Conservation (phyloP, 306 rosid species). For the Vigna trinervia region DNA sequence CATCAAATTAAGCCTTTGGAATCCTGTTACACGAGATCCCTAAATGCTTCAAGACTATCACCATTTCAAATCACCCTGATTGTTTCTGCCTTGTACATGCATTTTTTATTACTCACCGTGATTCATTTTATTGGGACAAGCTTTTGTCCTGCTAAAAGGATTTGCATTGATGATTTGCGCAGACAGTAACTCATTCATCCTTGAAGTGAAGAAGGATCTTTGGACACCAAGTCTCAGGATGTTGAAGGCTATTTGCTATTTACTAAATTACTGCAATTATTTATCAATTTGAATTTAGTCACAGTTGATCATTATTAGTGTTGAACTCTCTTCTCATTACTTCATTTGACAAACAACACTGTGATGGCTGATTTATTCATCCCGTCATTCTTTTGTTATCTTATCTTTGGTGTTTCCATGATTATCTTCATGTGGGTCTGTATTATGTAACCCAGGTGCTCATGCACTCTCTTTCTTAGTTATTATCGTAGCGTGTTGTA, state of each 20-base stretch:
- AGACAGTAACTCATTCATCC: slow-evolving; percentile 63
- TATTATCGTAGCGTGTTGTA: neutral
- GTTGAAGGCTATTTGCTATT: slow-evolving; percentile 56
- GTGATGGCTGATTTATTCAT: slow-evolving; percentile 49
- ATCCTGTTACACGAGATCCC: slow-evolving; percentile 52
- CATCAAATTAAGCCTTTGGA: slow-evolving; percentile 55
- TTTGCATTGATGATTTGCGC: slow-evolving; percentile 65
- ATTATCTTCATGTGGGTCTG: slow-evolving; percentile 6
- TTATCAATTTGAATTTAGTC: slow-evolving; percentile 65
- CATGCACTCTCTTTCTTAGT: neutral
- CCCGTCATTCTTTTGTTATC: slow-evolving; percentile 24
- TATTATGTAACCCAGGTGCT: neutral
- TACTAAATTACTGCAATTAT: slow-evolving; percentile 52
- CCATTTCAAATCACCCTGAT: slow-evolving; percentile 55
- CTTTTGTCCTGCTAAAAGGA: slow-evolving; percentile 61
- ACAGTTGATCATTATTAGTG: slow-evolving; percentile 51
- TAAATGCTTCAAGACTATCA: slow-evolving; percentile 53
- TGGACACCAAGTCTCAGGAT: slow-evolving; percentile 58
- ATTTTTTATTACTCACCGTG: slow-evolving; percentile 74
- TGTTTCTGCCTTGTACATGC: slow-evolving; percentile 78
- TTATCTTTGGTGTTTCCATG: slow-evolving; percentile 1
- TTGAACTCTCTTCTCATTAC: slow-evolving; percentile 48
- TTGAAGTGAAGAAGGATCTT: slow-evolving; percentile 60
- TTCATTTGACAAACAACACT: slow-evolving; percentile 60
- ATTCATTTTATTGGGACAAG: slow-evolving; percentile 66